Percentiles rank a stretch among this genome's conserved stretches.
Evolutionary conservation across 768 basidiomycete genomes (phyloP).

Genomic region (Mycena sanguinolenta): DNA sequence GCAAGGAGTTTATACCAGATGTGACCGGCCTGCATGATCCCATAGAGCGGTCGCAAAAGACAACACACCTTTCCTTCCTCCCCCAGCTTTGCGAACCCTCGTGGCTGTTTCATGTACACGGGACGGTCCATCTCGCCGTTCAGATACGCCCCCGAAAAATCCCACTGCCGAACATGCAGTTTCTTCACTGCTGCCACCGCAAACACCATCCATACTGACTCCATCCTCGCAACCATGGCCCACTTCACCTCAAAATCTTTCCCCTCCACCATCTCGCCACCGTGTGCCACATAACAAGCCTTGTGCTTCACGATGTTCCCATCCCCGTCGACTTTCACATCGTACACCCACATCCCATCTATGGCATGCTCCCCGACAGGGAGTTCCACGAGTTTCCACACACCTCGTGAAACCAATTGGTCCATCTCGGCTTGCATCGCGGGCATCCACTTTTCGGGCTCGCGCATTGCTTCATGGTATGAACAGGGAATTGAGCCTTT

Average conservation of each 20-base stretch:
- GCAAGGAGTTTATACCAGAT: too few species aligned
- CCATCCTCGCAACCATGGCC: slow-evolving; percentile 31
- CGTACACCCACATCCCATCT: too few species aligned
- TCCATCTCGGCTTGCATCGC: slow-evolving; percentile 26
- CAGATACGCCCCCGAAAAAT: slow-evolving; percentile 22
- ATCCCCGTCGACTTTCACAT: too few species aligned
- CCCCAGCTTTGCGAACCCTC: slow-evolving; percentile 25
- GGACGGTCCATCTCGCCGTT: slow-evolving; percentile 17
- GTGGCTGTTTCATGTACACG: slow-evolving; percentile 24
- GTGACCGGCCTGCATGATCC: too few species aligned
- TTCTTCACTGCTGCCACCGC: slow-evolving; percentile 5
- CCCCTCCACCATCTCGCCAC: slow-evolving; percentile 7
- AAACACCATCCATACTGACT: slow-evolving; percentile 15
- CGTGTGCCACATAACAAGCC: slow-evolving; percentile 50
- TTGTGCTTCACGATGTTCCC: slow-evolving; percentile 49
- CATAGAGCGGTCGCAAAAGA: too few species aligned
- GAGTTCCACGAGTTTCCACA: too few species aligned
- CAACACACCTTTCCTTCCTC: slow-evolving; percentile 29
- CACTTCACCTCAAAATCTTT: slow-evolving; percentile 20
- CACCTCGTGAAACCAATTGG: too few species aligned
- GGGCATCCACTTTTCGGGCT: slow-evolving; percentile 8
- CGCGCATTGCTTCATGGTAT: slow-evolving; percentile 22
- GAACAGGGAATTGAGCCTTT: slow-evolving; percentile 2
- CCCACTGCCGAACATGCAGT: slow-evolving; percentile 17
- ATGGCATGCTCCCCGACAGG: too few species aligned